Conservation (phyloP, 2,329 filamentous ascomycete genomes). For the Penicillium hesseltinei region DNA sequence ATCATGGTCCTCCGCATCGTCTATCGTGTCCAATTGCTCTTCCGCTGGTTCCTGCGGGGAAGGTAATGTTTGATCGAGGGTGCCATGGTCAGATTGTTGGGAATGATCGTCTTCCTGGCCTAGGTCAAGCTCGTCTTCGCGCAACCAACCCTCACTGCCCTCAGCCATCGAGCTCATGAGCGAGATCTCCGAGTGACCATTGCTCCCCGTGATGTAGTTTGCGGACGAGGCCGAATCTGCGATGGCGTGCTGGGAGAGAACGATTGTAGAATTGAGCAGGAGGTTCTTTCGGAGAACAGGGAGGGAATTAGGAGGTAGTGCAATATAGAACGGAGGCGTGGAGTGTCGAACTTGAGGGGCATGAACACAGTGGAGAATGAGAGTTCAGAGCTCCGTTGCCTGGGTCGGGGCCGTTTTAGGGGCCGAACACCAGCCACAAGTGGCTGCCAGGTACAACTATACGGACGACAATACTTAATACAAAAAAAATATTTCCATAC, state of each 20-base stretch:
- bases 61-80: constrained; percentile 20
- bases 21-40: constrained; percentile 28
- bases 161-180: constrained; percentile 69
- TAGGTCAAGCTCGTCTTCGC: constrained; percentile 53
- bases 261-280: not conserved
- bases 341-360: constrained; percentile 8
- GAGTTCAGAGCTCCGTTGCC: constrained; percentile 7
- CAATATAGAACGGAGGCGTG: not conserved
- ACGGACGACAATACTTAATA: not conserved
- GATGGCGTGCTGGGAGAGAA: not conserved
- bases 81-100: constrained; percentile 30
- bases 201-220: constrained; percentile 40
- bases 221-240: constrained; percentile 9
- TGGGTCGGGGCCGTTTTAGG: constrained; percentile 10
- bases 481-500: not conserved
- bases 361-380: constrained; percentile 11
- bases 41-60: constrained; percentile 20
- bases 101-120: constrained; percentile 42
- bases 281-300: not conserved
- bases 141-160: constrained; percentile 61
- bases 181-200: constrained; percentile 53
- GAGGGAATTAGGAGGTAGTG: not conserved
- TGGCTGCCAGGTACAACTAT: constrained; percentile 7
- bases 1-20: constrained; percentile 25
- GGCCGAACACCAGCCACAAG: constrained; percentile 9